A percentile compares a stretch with the other conserved stretches of the same genome.
Conservation (phyloP, 73 alveolate species). For the Tetrahymena thermophila region DNA sequence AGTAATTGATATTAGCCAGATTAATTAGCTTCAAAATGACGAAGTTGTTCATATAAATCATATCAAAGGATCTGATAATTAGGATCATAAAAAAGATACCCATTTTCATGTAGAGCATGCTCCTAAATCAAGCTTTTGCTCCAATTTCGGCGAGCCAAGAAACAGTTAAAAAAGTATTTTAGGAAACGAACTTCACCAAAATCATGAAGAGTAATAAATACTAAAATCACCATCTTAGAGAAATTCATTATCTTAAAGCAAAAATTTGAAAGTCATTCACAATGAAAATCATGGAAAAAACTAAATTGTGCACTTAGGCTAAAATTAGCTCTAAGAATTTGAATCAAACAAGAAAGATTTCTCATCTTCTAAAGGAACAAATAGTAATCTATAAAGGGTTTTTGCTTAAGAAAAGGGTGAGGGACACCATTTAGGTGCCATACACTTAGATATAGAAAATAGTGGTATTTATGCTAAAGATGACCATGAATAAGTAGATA, state of each 20-base stretch:
- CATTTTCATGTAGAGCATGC: neutral
- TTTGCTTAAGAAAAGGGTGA: neutral
- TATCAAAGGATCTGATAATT: neutral
- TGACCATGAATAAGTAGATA: neutral
- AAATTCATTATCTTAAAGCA: neutral
- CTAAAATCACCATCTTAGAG: neutral
- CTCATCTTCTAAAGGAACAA: no score
- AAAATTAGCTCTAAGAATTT: no score
- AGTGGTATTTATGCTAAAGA: neutral
- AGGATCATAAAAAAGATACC: neutral
- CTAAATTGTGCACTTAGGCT: no score
- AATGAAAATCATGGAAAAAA: neutral
- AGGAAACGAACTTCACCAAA: neutral
- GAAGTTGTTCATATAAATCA: neutral
- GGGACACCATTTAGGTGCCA: neutral
- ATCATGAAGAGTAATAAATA: neutral
- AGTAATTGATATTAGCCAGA: neutral
- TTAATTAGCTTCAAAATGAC: neutral
- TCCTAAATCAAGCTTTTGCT: neutral
- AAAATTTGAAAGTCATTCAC: no score
- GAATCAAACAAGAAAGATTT: no score
- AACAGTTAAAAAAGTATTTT: neutral
- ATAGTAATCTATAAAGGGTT: neutral
- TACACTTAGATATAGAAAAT: neutral
- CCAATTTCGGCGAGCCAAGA: neutral